Evolutionary conservation across 352 stramenopile species (phyloP), one percentile per base, ranked within the genome.

Genomic region (Phytophthora crassamura): DNA sequence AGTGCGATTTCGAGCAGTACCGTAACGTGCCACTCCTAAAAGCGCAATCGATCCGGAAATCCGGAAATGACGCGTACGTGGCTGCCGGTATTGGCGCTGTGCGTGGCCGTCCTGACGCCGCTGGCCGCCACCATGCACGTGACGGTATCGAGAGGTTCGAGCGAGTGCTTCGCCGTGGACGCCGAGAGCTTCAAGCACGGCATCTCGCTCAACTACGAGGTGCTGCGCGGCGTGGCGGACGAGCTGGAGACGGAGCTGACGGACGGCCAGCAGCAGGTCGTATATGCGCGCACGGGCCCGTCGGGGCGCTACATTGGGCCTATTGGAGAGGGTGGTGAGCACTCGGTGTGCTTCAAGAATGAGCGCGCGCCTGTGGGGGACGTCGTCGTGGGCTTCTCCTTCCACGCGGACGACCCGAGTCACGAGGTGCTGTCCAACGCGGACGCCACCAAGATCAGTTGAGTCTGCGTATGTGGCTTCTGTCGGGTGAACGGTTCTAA

Each of bases 371-470:
- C 81, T 1, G 80, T 86, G 46, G 78, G 84, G 33, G 84, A 91
- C 49, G 72, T 96, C n/a, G 62, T 84, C 55, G 71, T 96, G 15
- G 88, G 88, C 34, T 96, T 96, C 64, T 96, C 88, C 4, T 90
- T 96, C 59, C 88, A 96, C 69, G 86, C 86, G 6, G 86, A 94
- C 67, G 86, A 94, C 60, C 88, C 88, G 22, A 84, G 67, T 34
- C 86, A 94, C 64, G 88, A 94, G 43, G 88, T 96, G 72, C 72
- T 96, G 30, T 96, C 88, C 41, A 96, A 96, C 53, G 88, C 88
- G 12, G 88, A 96, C 57, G 86, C 88, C 25, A 89, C 88, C 61
- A 93, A 91, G 64, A 96, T 96, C 82, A 90, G 88, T 95, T 77
- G 75, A 78, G 82, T 89, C 5, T 8, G 1, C 8, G 34, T 14